Evolutionary conservation across 1,284 basidiomycete genomes (phyloP).

Genomic region (Tilletia horrida): DNA sequence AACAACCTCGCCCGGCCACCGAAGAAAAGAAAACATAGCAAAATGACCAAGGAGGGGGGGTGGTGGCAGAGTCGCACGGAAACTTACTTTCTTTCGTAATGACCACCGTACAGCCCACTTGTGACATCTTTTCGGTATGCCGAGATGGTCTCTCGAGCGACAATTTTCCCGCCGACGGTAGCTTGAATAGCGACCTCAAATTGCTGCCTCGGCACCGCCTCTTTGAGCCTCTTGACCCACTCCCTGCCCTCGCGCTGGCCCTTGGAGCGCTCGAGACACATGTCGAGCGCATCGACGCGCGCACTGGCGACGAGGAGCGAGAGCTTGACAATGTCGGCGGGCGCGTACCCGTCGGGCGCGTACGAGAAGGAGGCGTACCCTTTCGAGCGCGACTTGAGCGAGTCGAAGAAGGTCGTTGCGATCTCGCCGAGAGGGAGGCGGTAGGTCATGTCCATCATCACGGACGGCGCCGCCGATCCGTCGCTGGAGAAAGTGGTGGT

Average conservation of each 20-base stretch:
- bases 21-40: too few species aligned
- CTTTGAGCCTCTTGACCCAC: conserved; percentile 49
- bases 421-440: conserved; percentile 50
- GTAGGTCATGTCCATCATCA: conserved; percentile 44
- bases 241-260: conserved; percentile 33
- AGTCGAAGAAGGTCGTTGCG: conserved; percentile 53
- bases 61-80: too few species aligned
- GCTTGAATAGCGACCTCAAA: conserved; percentile 71
- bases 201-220: conserved; percentile 72
- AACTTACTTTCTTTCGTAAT: not conserved
- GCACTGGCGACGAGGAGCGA: conserved; percentile 44
- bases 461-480: not conserved
- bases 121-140: conserved; percentile 64
- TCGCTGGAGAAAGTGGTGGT: conserved; percentile 18
- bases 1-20: too few species aligned
- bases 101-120: not conserved
- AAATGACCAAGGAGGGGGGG: too few species aligned
- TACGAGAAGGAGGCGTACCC: conserved; percentile 54
- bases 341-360: conserved; percentile 39
- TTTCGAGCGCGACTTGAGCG: conserved; percentile 51
- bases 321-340: conserved; percentile 46
- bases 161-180: conserved; percentile 74
- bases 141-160: conserved; percentile 72
- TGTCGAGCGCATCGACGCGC: conserved; percentile 46
- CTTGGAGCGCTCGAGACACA: conserved; percentile 50